Evolutionary conservation across 2,329 filamentous ascomycete genomes (phyloP), one percentile per base, ranked within the genome.

Genomic region (Claviceps maximensis): DNA sequence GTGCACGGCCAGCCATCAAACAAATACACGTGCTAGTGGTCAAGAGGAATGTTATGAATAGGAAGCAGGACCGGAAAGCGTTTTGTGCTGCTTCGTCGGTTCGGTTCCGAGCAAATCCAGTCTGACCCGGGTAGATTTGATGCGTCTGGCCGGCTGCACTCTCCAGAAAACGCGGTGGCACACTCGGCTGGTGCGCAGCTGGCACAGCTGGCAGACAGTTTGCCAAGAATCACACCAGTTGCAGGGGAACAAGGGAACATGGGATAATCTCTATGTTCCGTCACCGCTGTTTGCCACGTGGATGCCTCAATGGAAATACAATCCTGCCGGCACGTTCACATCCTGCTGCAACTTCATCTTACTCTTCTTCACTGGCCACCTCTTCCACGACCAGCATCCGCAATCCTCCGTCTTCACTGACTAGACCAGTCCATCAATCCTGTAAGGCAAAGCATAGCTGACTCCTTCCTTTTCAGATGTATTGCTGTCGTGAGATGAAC

Each of bases 221-320:
- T 49, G 48, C 49, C 33, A 48, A 44, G 12, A 33, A 33, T 19
- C 33, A 38, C 42, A 31, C 50, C 53, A 55, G 53, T 50, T 53
- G 53, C 47, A 4, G 27, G 23, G 33, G 15, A 41, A 47, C 44
- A n/a, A 17, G 10, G 10, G 13, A 17, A 38, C 5, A n/a, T 38
- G 6, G 15, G 17, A n/a, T 45, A 33, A 36, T 29, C n/a, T n/a
- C n/a, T n/a, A n/a, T n/a, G n/a, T 23, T 49, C 49, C 40, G 53
- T 51, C 27, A 51, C 47, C 49, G 53, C 53, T 46, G 23, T 27
- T 10, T 44, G 40, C 49, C 53, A 54, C 49, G 53, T 54, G 53
- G 40, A 25, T 38, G n/a, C 46, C 46, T 13, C n/a, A n/a, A n/a
- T n/a, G 31, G 19, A 36, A 15, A 38, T 12, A 15, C 12, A 45